phyloP scores from a whole-genome alignment of 2,329 filamentous ascomycete genomes.

The Epichloe scottii region DNA sequence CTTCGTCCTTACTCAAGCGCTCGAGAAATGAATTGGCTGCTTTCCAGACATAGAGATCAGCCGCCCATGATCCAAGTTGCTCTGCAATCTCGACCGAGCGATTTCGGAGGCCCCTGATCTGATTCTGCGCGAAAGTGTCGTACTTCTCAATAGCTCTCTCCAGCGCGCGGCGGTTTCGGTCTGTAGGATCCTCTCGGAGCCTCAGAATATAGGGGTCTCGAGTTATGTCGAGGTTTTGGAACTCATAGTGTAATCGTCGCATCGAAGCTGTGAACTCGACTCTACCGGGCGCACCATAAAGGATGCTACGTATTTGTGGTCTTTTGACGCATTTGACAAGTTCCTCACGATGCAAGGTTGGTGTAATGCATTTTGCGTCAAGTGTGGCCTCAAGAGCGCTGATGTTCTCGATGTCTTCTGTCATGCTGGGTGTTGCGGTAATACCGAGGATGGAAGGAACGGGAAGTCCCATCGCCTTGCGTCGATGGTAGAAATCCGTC shows the following conservation, averaged over 20 bases:
- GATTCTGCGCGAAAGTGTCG: slow-evolving; percentile 39
- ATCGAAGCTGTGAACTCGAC: slow-evolving; percentile 25
- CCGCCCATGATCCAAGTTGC: slow-evolving; percentile 57
- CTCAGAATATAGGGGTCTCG: slow-evolving; percentile 48
- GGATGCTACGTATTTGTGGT: slow-evolving; percentile 38
- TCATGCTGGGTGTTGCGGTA: slow-evolving; percentile 66
- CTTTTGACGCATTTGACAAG: slow-evolving; percentile 55
- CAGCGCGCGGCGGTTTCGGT: slow-evolving; percentile 27
- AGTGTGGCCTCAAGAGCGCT: slow-evolving; percentile 55
- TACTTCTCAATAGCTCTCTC: slow-evolving; percentile 25
- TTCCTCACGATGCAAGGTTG: slow-evolving; percentile 55
- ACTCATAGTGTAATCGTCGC: slow-evolving; percentile 28
- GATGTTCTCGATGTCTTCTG: slow-evolving; percentile 41
- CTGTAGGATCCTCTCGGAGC: slow-evolving; percentile 29
- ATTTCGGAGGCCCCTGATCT: slow-evolving; percentile 42
- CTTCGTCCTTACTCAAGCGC: slow-evolving; percentile 9
- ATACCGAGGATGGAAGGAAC: slow-evolving; percentile 64
- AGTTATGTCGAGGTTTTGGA: slow-evolving; percentile 36
- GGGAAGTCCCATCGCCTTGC: slow-evolving; percentile 21
- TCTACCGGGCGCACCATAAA: slow-evolving; percentile 16
- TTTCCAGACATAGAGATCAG: slow-evolving; percentile 49
- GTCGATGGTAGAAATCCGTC: slow-evolving; percentile 53
- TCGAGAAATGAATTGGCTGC: slow-evolving; percentile 27
- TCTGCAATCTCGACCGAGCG: slow-evolving; percentile 36
- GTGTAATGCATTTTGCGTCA: slow-evolving; percentile 56